Evolutionary conservation across 345 rosid species (phyloP), one percentile per base, ranked within the genome.

Genomic region (Physaria fendleri): DNA sequence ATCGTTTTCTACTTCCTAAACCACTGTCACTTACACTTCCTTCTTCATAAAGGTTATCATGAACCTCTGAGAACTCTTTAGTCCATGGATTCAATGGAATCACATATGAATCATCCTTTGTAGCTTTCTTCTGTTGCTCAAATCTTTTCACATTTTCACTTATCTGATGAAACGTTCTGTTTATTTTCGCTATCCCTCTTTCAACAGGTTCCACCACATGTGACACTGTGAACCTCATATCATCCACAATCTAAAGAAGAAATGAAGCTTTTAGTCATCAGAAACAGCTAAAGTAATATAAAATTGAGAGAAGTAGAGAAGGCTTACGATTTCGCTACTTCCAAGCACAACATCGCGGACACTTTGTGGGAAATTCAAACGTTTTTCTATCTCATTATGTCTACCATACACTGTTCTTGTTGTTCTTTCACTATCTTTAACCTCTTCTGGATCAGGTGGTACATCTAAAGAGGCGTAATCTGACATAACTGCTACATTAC

Each of bases 151-250:
- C 94, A 11, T 93, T 93, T 59, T 89, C 99, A 4, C 95, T 87
- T 44, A 93, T 82, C 67, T 81, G 77, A 71, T 87, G 95, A 45
- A 93, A 79, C 24, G 89, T 89, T 76, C 74, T 80, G 47, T 93
- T 93, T 48, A 93, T 83, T 72, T 78, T 87, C 15, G 97, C 91
- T 56, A 93, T 76, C 51, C 99, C 99, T 73, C 96, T 87, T 68
- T 93, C 97, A 5, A 89, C 99, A 7, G 99, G 99, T 64, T 93
- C 95, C 32, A 93, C 99, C 47, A 93, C 95, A 14, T 93, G 99
- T 0, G 97, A 93, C 4, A 93, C 95, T 13, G 99, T 93, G 68
- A 84, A 93, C 79, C 87, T 93, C 99, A 93, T 89, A 78, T 93
- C 99, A 64, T 89, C 99, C 39, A 75, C 97, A 66, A 93, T 93